A percentile compares a stretch with the other conserved stretches of the same genome.
Evolutionary conservation across 164 flowering plant genomes (phyloP).

Genomic region (Sextonia rubra): DNA sequence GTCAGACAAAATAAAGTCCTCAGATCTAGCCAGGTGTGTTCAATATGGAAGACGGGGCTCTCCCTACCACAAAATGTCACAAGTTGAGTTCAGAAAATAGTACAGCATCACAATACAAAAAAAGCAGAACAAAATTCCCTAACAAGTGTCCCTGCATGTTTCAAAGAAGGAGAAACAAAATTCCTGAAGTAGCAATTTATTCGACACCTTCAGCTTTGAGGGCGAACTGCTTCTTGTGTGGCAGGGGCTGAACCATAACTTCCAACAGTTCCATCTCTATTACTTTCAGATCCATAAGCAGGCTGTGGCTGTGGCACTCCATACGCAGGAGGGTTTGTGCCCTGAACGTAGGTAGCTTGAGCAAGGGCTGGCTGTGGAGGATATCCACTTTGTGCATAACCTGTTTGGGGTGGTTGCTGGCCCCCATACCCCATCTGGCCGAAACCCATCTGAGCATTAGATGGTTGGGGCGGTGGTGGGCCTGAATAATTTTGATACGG

Average conservation of each 20-base stretch:
- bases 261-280: slow-evolving; percentile 12
- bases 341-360: slow-evolving; percentile 16
- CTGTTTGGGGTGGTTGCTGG: slow-evolving; percentile 5
- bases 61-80: no score
- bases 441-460: slow-evolving; percentile 11
- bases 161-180: background rate
- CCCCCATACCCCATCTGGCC: slow-evolving; percentile 1
- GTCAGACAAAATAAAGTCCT: no score
- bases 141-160: no score
- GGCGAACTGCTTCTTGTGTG: slow-evolving; percentile 11
- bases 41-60: no score
- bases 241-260: background rate
- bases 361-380: slow-evolving; percentile 15
- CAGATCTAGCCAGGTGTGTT: no score
- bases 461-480: slow-evolving; percentile 13
- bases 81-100: no score
- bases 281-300: slow-evolving; percentile 15
- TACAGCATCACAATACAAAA: no score
- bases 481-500: slow-evolving; percentile 14
- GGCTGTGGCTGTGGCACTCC: background rate
- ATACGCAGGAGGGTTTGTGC: slow-evolving; percentile 5
- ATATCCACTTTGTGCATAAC: slow-evolving; percentile 22
- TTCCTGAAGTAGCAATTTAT: background rate
- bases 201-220: slow-evolving; percentile 19
- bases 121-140: no score